Evolutionary conservation across 2,329 filamentous ascomycete genomes (phyloP), one percentile per base, ranked within the genome.

Genomic region (Fusarium coffeatum): DNA sequence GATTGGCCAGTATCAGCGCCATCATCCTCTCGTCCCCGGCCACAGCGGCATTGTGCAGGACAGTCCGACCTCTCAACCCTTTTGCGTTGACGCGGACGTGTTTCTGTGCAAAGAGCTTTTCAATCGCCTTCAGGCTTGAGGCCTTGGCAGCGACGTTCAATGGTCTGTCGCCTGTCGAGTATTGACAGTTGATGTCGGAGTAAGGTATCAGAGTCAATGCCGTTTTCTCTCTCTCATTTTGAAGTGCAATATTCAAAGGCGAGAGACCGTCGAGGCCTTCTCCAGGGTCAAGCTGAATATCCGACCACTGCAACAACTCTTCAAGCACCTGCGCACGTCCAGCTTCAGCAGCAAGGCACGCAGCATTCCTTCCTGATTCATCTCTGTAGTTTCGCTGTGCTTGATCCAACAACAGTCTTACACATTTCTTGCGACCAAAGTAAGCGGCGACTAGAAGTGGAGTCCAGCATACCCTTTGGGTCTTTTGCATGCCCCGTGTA

Each of bases 91-190:
- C 16, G 3, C 6, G 0, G 10, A 6, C 3, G 11, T 12, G 10
- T 34, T 4, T 1, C 20, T 22, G 28, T 1, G 9, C 15, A 0
- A 49, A 4, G 0, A 49, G 6, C 5, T 4, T 8, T 34, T 1
- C 4, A 6, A 49, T 2, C 3, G 3, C 20, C 16, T 16, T 5
- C 2, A 12, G 0, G 20, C 7, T 18, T 5, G 0, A 8, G 20
- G 15, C 6, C 13, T 3, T 8, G 1, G 10, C 28, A 18, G 47
- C 47, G 2, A n/a, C 20, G 3, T 37, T 23, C 7, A 50, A 22
- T 12, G 45, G 2, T 5, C 27, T 48, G 0, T 20, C 3, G 0
- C 27, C 45, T 0, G 1, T 2, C 13, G 6, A 6, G 2, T 22
- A 22, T 1, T 2, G 8, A 48, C 1, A 15, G 1, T 30, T 30